Conservation (phyloP, 768 basidiomycete species). For the Gautieria morchelliformis region DNA sequence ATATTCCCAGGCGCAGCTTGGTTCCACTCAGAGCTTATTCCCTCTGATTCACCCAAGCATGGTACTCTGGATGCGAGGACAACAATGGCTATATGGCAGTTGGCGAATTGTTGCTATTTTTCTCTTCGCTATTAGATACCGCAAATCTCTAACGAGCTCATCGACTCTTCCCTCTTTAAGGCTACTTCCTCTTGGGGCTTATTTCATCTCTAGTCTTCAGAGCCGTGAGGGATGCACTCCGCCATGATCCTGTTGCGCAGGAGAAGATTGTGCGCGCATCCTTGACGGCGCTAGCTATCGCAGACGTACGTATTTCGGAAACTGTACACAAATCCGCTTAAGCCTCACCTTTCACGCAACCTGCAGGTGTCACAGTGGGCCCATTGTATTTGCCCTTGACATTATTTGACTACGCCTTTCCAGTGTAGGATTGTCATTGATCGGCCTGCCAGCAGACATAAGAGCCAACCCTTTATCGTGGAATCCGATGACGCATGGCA, state of each 20-base stretch:
- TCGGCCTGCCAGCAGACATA: conserved; percentile 48
- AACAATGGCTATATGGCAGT: conserved; percentile 56
- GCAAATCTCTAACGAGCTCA: neutral
- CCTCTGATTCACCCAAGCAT: conserved; percentile 26
- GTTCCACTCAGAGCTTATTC: conserved; percentile 61
- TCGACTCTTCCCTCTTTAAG: conserved; percentile 21
- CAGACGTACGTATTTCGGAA: conserved; percentile 44
- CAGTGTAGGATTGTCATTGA: conserved; percentile 50
- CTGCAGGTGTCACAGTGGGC: conserved; percentile 54
- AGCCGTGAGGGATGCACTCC: conserved; percentile 50
- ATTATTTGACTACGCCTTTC: conserved; percentile 5
- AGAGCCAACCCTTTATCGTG: conserved; percentile 41
- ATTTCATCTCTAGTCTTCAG: conserved; percentile 60
- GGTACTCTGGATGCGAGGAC: conserved; percentile 38
- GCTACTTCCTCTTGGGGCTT: conserved; percentile 54
- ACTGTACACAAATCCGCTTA: neutral
- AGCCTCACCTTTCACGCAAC: neutral
- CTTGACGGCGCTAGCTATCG: conserved; percentile 53
- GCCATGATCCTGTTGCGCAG: conserved; percentile 47
- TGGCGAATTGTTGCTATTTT: conserved; percentile 45
- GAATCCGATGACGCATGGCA: conserved; percentile 72
- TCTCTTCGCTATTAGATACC: neutral
- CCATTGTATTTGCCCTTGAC: neutral
- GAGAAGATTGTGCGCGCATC: conserved; percentile 60
- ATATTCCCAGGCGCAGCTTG: conserved; percentile 50